phyloP scores from a whole-genome alignment of 140 eudicot genomes.

The Bidens hawaiensis region DNA sequence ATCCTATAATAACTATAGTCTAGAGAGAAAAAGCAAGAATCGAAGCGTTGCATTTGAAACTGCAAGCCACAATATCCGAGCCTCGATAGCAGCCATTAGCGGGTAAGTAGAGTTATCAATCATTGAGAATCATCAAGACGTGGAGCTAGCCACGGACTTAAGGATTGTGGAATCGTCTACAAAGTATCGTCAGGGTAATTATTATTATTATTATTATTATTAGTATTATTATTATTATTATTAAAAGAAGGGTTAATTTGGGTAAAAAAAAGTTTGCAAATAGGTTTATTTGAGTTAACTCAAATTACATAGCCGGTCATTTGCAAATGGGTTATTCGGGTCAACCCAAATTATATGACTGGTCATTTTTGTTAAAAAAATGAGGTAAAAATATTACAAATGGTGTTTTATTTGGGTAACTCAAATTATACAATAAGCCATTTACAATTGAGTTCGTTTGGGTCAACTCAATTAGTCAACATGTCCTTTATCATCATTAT shows the following conservation, averaged over 20 bases:
- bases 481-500: too few species aligned
- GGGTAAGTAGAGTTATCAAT: slow-evolving; percentile 47
- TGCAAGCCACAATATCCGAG: slow-evolving; percentile 78
- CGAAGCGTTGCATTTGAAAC: slow-evolving; percentile 56
- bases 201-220: not conserved
- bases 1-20: too few species aligned
- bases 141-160: slow-evolving; percentile 41
- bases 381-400: not conserved
- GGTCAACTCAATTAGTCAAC: not conserved
- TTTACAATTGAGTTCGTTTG: not conserved
- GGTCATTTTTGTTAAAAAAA: too few species aligned
- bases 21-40: slow-evolving; percentile 57
- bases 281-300: too few species aligned
- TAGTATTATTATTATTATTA: too few species aligned
- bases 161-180: slow-evolving; percentile 33
- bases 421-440: too few species aligned
- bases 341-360: too few species aligned
- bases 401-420: not conserved
- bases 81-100: slow-evolving; percentile 51
- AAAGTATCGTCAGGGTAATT: slow-evolving; percentile 48
- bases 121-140: slow-evolving; percentile 27
- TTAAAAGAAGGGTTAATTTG: too few species aligned
- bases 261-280: too few species aligned
- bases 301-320: too few species aligned
- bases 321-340: not conserved